Evolutionary conservation across 495 filamentous ascomycete genomes (phyloP).

Genomic region (Penicillium coffeae): DNA sequence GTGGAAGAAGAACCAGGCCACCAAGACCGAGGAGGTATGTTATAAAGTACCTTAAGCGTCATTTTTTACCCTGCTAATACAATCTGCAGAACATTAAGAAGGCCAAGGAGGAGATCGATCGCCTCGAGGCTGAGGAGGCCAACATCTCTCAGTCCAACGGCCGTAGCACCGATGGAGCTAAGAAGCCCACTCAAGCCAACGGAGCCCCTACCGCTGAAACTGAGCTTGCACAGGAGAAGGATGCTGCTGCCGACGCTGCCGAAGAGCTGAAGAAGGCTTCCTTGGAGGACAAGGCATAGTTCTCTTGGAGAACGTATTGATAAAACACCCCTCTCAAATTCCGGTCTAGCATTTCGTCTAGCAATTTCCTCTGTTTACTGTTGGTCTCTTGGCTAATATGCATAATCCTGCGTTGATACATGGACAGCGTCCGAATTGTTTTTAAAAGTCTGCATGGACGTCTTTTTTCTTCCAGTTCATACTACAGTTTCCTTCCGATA

Average conservation of each 20-base stretch:
- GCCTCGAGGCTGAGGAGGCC: constrained; percentile 53
- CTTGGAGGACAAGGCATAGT: constrained; percentile 51
- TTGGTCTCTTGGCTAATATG: constrained; percentile 11
- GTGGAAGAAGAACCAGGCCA: constrained; percentile 88
- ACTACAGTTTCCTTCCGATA: neutral
- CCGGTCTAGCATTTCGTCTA: constrained; percentile 20
- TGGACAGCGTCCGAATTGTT: constrained; percentile 17
- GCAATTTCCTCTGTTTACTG: constrained; percentile 9
- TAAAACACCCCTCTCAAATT: constrained; percentile 9
- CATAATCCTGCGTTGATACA: constrained; percentile 22
- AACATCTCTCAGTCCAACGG: constrained; percentile 21
- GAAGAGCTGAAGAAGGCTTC: constrained; percentile 57
- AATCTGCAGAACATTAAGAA: constrained; percentile 65
- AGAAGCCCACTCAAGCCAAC: constrained; percentile 55
- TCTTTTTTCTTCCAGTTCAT: neutral
- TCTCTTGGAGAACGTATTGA: neutral
- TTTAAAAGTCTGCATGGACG: constrained; percentile 18
- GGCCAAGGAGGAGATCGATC: constrained; percentile 63
- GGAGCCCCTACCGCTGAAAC: constrained; percentile 49
- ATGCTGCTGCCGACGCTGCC: constrained; percentile 52
- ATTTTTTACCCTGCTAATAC: constrained; percentile 1
- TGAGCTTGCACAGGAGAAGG: constrained; percentile 55
- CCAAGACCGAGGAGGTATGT: constrained; percentile 86
- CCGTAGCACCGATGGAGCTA: constrained; percentile 40
- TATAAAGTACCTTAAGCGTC: neutral